phyloP scores from a whole-genome alignment of 169 alveolate species.

The Eimeria tenella region DNA sequence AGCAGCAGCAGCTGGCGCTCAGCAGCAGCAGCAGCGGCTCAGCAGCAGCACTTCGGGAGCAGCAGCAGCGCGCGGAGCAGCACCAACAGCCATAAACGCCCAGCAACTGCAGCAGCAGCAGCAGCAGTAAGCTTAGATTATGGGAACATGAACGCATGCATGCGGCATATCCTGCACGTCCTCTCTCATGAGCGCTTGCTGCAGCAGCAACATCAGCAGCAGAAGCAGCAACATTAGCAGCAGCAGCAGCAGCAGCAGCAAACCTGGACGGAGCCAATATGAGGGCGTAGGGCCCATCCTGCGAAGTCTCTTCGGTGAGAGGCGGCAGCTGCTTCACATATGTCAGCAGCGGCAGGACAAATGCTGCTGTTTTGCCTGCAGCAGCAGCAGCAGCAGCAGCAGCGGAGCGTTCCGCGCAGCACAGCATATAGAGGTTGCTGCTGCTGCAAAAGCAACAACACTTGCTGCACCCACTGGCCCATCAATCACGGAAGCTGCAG shows the following conservation, averaged over 20 bases:
- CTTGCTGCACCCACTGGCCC: background rate
- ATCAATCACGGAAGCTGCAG: background rate
- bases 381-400: background rate
- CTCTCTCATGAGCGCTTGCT: background rate
- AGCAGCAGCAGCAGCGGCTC: too few relatives aligned
- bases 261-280: slow-evolving; percentile 95
- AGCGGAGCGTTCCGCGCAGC: too few relatives aligned
- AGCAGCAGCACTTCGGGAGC: too few relatives aligned
- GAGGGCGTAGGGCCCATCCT: slow-evolving; percentile 97
- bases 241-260: slow-evolving; percentile 26
- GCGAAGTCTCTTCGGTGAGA: slow-evolving; percentile 92
- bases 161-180: background rate
- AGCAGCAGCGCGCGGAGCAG: too few relatives aligned
- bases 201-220: background rate
- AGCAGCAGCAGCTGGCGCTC: slow-evolving; percentile 54
- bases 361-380: slow-evolving; percentile 97
- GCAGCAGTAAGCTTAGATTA: background rate
- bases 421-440: too few relatives aligned
- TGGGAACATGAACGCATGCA: background rate
- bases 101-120: slow-evolving; percentile 28
- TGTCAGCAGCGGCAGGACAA: slow-evolving; percentile 96
- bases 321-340: slow-evolving; percentile 93
- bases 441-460: slow-evolving; percentile 5
- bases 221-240: background rate
- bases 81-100: too few relatives aligned